Evolutionary conservation across 257 asterid genomes (phyloP), one percentile per base, ranked within the genome.

Genomic region (Primulina eburnea): DNA sequence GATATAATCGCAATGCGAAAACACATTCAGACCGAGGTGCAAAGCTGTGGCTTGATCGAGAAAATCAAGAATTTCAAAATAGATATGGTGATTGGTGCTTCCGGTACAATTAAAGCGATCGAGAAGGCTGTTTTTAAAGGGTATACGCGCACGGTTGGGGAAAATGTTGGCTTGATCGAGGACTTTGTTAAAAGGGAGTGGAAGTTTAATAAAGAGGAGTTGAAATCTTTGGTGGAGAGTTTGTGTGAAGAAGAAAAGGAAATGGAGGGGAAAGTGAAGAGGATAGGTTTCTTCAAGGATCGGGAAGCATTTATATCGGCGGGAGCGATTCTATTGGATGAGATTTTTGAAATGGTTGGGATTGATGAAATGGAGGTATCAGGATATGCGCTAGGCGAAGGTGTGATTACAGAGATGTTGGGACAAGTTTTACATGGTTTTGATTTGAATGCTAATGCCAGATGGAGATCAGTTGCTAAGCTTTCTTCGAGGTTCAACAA

Each of bases 361-460:
- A 85, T 90, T 67, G 82, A 77, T 74, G 88, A 82, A 47, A 87
- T 88, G 71, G 88, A 90, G 80, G 96, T 87, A 58, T 88, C 97
- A 1, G 90, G 87, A 61, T 88, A 79, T 63, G 90, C 96, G 59
- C 81, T 90, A 68, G 90, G 86, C 12, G 96, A 88, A 57, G 97
- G 97, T 63, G 92, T 90, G 73, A 74, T 90, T 11, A 64, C 89
- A 1, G 95, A 90, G 83, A 85, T 82, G 86, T 47, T 87, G 64
- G 86, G 86, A 50, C 76, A 68, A 61, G 84, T 57, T 73, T 75
- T 70, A 21, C 47, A 80, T 71, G 83, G 78, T 43, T 78, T 81
- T 65, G 84, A 81, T 79, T 68, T 79, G 84, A 84, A 78, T 67
- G 85, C 82, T 12, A 89, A 87, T 80, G 88, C 89, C 4, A 75